Conservation (phyloP, 2,329 filamentous ascomycete species). For the Trichoderma sp. region DNA sequence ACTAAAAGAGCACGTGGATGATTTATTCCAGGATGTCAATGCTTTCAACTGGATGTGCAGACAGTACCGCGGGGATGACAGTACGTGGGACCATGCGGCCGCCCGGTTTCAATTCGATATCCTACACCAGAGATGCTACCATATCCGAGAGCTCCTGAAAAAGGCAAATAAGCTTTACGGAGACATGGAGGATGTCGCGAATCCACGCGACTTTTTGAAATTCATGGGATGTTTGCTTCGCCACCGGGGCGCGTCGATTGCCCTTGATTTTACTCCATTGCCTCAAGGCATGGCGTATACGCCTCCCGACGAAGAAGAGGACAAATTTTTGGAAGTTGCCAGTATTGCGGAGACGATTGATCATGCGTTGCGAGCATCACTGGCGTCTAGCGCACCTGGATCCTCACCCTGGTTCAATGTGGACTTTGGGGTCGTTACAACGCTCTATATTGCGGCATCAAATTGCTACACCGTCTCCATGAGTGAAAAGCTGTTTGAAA, state of each 20-base stretch:
- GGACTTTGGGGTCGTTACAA: constrained; percentile 31
- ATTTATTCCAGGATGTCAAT: constrained; percentile 34
- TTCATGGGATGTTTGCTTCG: constrained; percentile 26
- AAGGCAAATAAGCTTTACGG: constrained; percentile 14
- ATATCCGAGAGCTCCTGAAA: constrained; percentile 28
- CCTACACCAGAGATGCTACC: constrained; percentile 30
- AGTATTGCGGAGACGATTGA: constrained; percentile 26
- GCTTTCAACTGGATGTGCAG: constrained; percentile 33
- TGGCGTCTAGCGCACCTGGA: neutral
- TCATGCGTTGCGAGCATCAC: neutral
- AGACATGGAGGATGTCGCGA: neutral
- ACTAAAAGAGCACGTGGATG: constrained; percentile 32
- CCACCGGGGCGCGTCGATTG: constrained; percentile 26
- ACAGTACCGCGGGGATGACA: constrained; percentile 29
- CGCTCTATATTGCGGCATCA: constrained; percentile 28
- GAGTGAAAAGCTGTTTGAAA: constrained; percentile 21
- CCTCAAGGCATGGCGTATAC: constrained; percentile 11
- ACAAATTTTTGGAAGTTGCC: constrained; percentile 28
- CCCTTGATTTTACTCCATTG: constrained; percentile 11
- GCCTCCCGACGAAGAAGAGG: constrained; percentile 13
- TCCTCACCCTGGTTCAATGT: constrained; percentile 26
- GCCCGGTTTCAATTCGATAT: constrained; percentile 32
- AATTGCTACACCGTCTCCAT: constrained; percentile 27
- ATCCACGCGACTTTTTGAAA: constrained; percentile 18
- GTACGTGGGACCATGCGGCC: constrained; percentile 29